Evolutionary conservation across 116 monocot species (phyloP).

Genomic region (Iris pallida): DNA sequence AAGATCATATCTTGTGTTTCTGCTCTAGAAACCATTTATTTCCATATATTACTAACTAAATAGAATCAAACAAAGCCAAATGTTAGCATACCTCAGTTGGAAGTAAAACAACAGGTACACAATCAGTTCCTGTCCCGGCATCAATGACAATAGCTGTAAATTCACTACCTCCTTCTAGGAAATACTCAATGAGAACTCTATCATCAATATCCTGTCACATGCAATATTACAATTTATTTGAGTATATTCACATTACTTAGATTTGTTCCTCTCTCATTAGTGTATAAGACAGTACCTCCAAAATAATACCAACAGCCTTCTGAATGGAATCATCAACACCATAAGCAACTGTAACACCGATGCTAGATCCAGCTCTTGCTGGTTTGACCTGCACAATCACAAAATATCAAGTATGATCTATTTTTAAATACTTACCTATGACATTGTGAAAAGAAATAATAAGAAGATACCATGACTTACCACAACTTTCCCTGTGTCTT

Average conservation of each 20-base stretch:
- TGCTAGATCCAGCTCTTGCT: slow-evolving; percentile 83
- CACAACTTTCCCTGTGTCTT: slow-evolving; percentile 71
- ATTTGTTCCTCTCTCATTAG: background rate
- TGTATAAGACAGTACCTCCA: slow-evolving; percentile 31
- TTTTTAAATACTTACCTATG: slow-evolving; percentile 1
- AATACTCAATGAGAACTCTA: slow-evolving; percentile 72
- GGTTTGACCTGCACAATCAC: slow-evolving; percentile 66
- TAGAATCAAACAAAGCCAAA: background rate
- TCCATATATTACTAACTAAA: background rate
- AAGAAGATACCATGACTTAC: slow-evolving; percentile 25
- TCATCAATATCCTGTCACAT: slow-evolving; percentile 71
- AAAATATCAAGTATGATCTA: slow-evolving; percentile 6
- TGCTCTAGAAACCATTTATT: too few species aligned
- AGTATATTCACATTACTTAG: background rate
- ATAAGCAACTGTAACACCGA: slow-evolving; percentile 79
- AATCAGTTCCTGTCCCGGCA: slow-evolving; percentile 48
- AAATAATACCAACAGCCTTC: slow-evolving; percentile 65
- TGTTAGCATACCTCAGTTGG: slow-evolving; percentile 69
- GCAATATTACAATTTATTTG: slow-evolving; percentile 1
- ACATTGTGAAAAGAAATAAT: slow-evolving; percentile 5
- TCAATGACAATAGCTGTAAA: slow-evolving; percentile 91
- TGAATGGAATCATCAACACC: slow-evolving; percentile 71
- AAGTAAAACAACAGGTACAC: slow-evolving; percentile 67
- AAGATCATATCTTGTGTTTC: too few species aligned
- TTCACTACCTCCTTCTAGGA: slow-evolving; percentile 80